Base-by-base conservation (phyloP, 306 rosid species). In the Chamaecrista fasciculata region DNA sequence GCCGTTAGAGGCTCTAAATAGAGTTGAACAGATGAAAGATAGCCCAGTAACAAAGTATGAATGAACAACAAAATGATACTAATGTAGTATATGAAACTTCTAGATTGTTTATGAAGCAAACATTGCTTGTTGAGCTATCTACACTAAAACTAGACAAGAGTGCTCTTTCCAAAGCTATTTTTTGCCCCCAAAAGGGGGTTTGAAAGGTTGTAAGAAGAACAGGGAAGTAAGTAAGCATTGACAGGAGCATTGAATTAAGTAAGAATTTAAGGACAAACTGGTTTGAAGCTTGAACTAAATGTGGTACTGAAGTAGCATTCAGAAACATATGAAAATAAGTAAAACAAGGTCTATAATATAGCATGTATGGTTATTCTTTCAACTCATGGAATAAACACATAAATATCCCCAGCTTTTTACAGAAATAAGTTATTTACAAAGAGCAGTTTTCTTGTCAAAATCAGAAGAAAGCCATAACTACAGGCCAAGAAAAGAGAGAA, bases 281-380 rank as follows among this genome's bases (percentile, higher is more conserved):
- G 14, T 16, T 31, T 36, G 26, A 49, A 36, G 67, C n/a, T 60
- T 3, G 39, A 21, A 62, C 50, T 11, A 37, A 11, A 37, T 37
- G 18, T 36, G 15, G 20, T 40, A 24, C 12, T 6, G 36, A 67
- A 50, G 14, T 34, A 31, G 14, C 36, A 37, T 29, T 18, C 16
- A 26, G 28, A 10, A n/a, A 64, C 3, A 29, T 42, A 44, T 42
- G 29, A 39, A 34, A 33, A n/a, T 36, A 36, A 55, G 26, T 21
- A 49, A 62, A 21, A 10, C 33, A 15, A 20, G 18, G 48, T 10
- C n/a, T 24, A 19, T 20, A 31, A 11, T 10, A 75, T 28, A 47
- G 66, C 61, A 75, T 46, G 47, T 21, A 18, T 47, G 34, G 33
- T 12, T 67, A 26, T 59, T 59, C 24, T 40, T 40, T 50, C 53